These are phyloP conservation scores for Penicillium daleae DNA, from an alignment of 495 filamentous ascomycete species.

Conservation along the genomic window DNA sequence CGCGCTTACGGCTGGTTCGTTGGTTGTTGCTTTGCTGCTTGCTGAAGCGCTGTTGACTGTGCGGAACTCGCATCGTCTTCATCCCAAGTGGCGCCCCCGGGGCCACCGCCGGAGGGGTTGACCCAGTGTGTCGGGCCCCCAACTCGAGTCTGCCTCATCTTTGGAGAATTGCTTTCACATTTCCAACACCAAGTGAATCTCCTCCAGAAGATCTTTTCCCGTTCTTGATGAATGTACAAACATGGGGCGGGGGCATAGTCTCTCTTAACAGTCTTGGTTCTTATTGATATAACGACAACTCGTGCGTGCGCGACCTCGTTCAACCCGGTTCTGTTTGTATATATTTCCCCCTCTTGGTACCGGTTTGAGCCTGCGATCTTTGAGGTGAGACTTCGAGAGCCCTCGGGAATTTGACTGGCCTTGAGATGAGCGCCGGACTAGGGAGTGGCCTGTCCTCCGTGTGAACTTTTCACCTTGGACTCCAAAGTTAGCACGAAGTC, in stretches of 20 bases:
- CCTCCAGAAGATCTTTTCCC: slow-evolving; percentile 30
- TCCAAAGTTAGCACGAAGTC: neutral
- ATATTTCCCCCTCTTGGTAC: neutral
- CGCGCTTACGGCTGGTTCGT: slow-evolving; percentile 18
- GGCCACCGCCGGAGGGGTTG: slow-evolving; percentile 35
- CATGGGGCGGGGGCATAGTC: slow-evolving; percentile 25
- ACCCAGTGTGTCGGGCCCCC: slow-evolving; percentile 40
- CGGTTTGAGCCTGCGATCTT: neutral
- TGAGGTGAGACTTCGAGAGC: neutral
- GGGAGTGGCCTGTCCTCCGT: slow-evolving; percentile 31
- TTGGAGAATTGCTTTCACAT: slow-evolving; percentile 18
- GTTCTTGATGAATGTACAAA: slow-evolving; percentile 17
- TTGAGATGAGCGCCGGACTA: slow-evolving; percentile 27
- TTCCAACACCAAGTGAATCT: slow-evolving; percentile 19
- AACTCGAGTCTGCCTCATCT: slow-evolving; percentile 29
- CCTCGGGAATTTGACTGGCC: slow-evolving; percentile 14
- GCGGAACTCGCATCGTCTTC: slow-evolving; percentile 13
- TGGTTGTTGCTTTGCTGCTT: neutral
- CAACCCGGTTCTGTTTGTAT: neutral
- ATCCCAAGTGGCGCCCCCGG: slow-evolving; percentile 22
- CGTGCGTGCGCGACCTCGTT: slow-evolving; percentile 20
- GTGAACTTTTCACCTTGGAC: slow-evolving; percentile 3
- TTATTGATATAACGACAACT: slow-evolving; percentile 36
- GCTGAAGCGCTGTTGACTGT: slow-evolving; percentile 26
- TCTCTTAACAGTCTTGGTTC: slow-evolving; percentile 16